Conservation (phyloP, 2,329 filamentous ascomycete species). For the Aureobasidium sp. region DNA sequence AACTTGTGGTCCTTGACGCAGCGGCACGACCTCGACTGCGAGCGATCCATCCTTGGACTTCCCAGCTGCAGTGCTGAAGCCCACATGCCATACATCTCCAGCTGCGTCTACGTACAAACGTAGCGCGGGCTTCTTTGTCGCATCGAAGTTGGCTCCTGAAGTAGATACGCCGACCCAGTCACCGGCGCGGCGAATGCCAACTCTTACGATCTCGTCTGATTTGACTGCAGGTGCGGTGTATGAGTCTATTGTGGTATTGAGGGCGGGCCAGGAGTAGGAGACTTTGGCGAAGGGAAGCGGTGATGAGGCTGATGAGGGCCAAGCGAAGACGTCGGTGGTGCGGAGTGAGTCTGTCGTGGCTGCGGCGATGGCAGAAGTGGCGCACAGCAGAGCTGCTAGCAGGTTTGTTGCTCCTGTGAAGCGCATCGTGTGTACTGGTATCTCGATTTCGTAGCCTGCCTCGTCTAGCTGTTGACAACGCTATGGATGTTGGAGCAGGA, state of each 20-base stretch:
- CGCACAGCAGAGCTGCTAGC: slow-evolving; percentile 6
- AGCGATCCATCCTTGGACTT: slow-evolving; percentile 19
- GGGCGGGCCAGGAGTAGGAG: slow-evolving; percentile 34
- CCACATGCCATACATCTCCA: slow-evolving; percentile 39
- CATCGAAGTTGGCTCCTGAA: slow-evolving; percentile 36
- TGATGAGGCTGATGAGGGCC: slow-evolving; percentile 29
- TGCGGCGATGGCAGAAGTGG: slow-evolving; percentile 24
- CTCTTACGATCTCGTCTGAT: slow-evolving; percentile 35
- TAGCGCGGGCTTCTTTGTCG: slow-evolving; percentile 37
- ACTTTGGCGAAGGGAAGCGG: slow-evolving; percentile 37
- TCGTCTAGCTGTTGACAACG: not conserved
- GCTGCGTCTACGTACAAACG: slow-evolving; percentile 37
- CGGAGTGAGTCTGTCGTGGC: slow-evolving; percentile 23
- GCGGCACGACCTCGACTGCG: slow-evolving; percentile 36
- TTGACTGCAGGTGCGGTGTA: slow-evolving; percentile 32
- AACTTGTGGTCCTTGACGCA: slow-evolving; percentile 34
- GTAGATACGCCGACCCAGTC: slow-evolving; percentile 41
- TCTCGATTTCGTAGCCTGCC: not conserved
- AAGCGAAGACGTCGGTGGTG: slow-evolving; percentile 28
- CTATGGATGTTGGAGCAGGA: not conserved
- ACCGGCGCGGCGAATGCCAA: slow-evolving; percentile 36
- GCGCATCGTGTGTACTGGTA: not conserved
- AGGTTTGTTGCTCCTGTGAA: not conserved
- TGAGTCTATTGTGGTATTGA: slow-evolving; percentile 32
- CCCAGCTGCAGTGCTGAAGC: slow-evolving; percentile 32